These are phyloP conservation scores for Rosa lucieae DNA, from an alignment of 306 rosid species.

Conservation along the genomic window DNA sequence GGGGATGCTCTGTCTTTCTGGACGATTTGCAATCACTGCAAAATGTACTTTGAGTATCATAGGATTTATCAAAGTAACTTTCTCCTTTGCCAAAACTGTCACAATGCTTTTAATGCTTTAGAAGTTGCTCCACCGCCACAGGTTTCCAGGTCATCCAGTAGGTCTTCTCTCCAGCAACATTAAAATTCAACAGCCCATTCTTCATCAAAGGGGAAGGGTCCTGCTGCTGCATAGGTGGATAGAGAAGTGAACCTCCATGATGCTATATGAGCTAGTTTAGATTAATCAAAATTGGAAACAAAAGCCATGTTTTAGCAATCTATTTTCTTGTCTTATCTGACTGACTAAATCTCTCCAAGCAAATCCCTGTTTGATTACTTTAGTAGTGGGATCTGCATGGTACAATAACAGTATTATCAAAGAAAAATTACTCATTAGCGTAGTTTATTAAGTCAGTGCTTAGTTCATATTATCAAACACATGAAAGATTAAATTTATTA, in stretches of 20 bases:
- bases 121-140: slow-evolving; percentile 83
- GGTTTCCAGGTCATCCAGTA: slow-evolving; percentile 35
- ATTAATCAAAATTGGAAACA: no score
- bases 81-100: slow-evolving; percentile 77
- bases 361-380: not conserved
- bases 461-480: no score
- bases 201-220: not conserved
- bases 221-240: not conserved
- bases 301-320: not conserved
- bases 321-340: no score
- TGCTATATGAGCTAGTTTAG: not conserved
- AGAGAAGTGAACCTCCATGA: not conserved
- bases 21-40: slow-evolving; percentile 83
- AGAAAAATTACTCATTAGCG: not conserved
- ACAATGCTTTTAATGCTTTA: slow-evolving; percentile 68
- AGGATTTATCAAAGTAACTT: slow-evolving; percentile 76
- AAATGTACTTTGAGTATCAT: slow-evolving; percentile 70
- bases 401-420: not conserved
- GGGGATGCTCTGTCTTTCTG: slow-evolving; percentile 64
- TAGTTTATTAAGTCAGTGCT: not conserved
- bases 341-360: no score
- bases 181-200: slow-evolving; percentile 39
- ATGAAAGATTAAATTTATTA: not conserved
- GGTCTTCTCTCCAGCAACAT: slow-evolving; percentile 37
- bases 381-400: not conserved